These are phyloP conservation scores for Symbiotaphrina buchneri DNA, from an alignment of 495 filamentous ascomycete species.

Conservation along the genomic window DNA sequence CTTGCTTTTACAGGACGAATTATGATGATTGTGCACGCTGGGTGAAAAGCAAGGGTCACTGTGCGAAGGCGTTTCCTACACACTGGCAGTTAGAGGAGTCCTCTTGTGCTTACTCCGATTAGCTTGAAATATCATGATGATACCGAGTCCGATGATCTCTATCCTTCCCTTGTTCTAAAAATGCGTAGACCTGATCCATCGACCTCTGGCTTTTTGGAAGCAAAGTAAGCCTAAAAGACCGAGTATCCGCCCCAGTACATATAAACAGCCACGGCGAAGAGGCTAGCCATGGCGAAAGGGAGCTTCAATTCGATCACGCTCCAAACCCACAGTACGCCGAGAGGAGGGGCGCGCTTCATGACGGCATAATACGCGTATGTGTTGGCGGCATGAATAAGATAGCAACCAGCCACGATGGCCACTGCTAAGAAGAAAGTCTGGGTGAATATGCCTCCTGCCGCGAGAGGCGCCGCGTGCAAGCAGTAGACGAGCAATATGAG, in stretches of 20 bases:
- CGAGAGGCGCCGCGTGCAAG: constrained; percentile 31
- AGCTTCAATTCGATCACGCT: constrained; percentile 72
- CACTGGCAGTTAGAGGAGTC: no score
- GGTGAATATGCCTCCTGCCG: constrained; percentile 17
- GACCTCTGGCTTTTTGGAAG: no score
- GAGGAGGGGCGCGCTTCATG: constrained; percentile 74
- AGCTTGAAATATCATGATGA: no score
- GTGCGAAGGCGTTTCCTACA: no score
- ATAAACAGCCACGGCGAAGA: constrained; percentile 36
- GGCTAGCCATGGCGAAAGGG: constrained; percentile 34
- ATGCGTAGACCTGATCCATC: no score
- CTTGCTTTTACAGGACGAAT: no score
- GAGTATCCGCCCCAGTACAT: constrained; percentile 49
- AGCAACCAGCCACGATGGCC: constrained; percentile 38
- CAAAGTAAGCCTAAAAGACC: constrained; percentile 2
- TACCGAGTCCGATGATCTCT: no score
- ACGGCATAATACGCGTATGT: constrained; percentile 57
- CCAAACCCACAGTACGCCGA: constrained; percentile 93
- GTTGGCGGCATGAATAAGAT: constrained; percentile 65
- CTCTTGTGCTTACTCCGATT: no score
- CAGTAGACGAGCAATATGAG: constrained; percentile 35
- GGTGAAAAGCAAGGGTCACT: no score
- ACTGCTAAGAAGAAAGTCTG: constrained; percentile 37
- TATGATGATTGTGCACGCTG: no score
- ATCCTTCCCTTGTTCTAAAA: no score